Percentiles rank a stretch among this genome's conserved stretches.
Conservation (phyloP, 1,139 yeast genomes). For the Hemisphaericaspora xylanilytica region DNA sequence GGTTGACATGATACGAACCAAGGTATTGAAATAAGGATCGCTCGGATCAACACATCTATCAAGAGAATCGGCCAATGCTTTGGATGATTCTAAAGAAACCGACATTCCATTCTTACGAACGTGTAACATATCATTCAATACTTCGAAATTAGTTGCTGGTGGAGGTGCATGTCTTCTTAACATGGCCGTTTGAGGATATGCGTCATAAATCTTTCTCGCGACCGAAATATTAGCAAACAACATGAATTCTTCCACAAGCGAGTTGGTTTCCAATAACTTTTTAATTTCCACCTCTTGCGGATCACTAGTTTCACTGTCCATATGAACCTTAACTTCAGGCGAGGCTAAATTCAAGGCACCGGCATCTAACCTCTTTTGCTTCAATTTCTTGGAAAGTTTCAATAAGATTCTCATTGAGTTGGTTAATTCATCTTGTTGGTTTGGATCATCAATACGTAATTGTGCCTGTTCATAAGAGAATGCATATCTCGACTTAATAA, state of each 20-base stretch:
- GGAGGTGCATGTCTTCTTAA: constrained; percentile 96
- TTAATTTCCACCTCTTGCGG: constrained; percentile 96
- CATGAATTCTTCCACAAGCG: constrained; percentile 98
- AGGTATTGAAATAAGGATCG: constrained; percentile 90
- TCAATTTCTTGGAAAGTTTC: constrained; percentile 73
- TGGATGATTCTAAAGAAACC: constrained; percentile 80
- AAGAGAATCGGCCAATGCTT: constrained; percentile 88
- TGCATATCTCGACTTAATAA: constrained; percentile 89
- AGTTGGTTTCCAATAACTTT: constrained; percentile 82
- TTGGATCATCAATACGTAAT: constrained; percentile 77
- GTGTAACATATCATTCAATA: constrained; percentile 81
- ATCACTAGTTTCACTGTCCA: constrained; percentile 96
- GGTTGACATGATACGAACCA: constrained; percentile 94
- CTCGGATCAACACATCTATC: constrained; percentile 80
- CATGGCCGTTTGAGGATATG: constrained; percentile 98
- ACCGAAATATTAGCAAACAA: constrained; percentile 94
- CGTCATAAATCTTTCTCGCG: constrained; percentile 85
- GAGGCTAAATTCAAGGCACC: constrained; percentile 97
- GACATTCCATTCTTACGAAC: constrained; percentile 74
- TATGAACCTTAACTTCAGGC: constrained; percentile 96
- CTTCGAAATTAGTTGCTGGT: constrained; percentile 89
- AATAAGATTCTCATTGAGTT: constrained; percentile 84
- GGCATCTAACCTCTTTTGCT: constrained; percentile 82
- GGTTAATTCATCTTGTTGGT: constrained; percentile 79
- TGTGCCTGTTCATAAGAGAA: constrained; percentile 96